A percentile compares a stretch with the other conserved stretches of the same genome.
phyloP scores from a whole-genome alignment of 2,329 filamentous ascomycete species.

The Ophiostoma triangulosporum region DNA sequence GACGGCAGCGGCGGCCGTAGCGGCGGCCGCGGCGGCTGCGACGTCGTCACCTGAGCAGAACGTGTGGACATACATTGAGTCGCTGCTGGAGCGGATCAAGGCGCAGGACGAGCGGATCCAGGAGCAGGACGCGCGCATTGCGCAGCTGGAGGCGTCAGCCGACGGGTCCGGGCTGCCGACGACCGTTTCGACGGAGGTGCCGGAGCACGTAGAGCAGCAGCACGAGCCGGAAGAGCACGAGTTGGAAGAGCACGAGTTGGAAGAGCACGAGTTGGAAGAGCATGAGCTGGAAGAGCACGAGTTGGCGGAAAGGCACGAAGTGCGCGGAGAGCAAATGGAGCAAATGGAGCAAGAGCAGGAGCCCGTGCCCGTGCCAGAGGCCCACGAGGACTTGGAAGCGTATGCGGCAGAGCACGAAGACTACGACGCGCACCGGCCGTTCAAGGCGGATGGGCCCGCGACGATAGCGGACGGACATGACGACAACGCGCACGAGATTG shows the following conservation, averaged over 20 bases:
- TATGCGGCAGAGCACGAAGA: background rate
- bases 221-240: background rate
- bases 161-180: conserved; percentile 24
- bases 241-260: background rate
- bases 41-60: conserved; percentile 51
- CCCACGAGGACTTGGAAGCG: background rate
- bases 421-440: no score
- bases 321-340: background rate
- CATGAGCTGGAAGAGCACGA: background rate
- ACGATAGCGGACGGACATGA: no score
- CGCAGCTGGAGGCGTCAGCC: conserved; percentile 27
- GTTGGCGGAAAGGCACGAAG: no score
- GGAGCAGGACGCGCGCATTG: conserved; percentile 16
- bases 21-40: conserved; percentile 27
- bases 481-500: background rate
- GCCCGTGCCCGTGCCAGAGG: no score
- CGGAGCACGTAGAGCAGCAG: background rate
- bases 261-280: background rate
- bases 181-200: conserved; percentile 18
- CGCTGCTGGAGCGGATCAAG: conserved; percentile 48
- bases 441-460: no score
- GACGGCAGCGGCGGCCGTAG: conserved; percentile 18
- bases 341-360: background rate
- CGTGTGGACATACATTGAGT: conserved; percentile 60
- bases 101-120: conserved; percentile 30